These are phyloP conservation scores for Melastoma malabathricum DNA, from an alignment of 345 rosid species.

Conservation along the genomic window DNA sequence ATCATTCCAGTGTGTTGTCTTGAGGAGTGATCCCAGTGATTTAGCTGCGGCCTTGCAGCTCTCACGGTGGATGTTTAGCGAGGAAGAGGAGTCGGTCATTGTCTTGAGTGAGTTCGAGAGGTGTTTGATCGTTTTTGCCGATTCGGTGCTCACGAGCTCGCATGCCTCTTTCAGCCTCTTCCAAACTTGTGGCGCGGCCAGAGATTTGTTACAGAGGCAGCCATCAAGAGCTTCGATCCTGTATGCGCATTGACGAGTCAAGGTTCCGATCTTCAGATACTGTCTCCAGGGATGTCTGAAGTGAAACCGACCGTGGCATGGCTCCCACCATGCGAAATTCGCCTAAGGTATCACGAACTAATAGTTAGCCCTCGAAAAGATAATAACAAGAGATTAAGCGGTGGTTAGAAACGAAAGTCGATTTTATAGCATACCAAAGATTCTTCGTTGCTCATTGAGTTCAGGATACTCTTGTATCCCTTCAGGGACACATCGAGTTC, in stretches of 20 bases:
- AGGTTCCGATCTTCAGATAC: constrained; percentile 23
- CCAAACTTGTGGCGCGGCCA: constrained; percentile 1
- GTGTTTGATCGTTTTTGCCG: constrained; percentile 26
- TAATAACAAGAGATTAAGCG: background rate
- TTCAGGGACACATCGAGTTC: constrained; percentile 19
- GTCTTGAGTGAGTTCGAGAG: constrained; percentile 6
- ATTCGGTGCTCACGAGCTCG: constrained; percentile 13
- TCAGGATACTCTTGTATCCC: constrained; percentile 43
- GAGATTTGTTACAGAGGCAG: constrained; percentile 10
- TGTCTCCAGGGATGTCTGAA: constrained; percentile 35
- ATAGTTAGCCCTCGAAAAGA: background rate
- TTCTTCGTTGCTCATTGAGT: constrained; percentile 52
- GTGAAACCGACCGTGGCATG: constrained; percentile 27
- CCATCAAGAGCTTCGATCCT: constrained; percentile 24
- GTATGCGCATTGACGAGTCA: constrained; percentile 24
- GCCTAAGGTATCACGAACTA: constrained; percentile 13
- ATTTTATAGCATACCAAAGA: constrained; percentile 36
- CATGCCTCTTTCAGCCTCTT: constrained; percentile 15
- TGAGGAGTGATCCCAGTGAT: constrained; percentile 9
- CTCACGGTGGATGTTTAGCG: constrained; percentile 1
- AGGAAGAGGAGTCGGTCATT: constrained; percentile 11
- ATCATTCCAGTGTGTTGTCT: constrained; percentile 8
- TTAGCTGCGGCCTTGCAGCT: constrained; percentile 15
- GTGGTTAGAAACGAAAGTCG: background rate
- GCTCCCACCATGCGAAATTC: constrained; percentile 39